These are phyloP conservation scores for Diaporthe caulivora DNA, from an alignment of 2,329 filamentous ascomycete species.

Conservation along the genomic window DNA sequence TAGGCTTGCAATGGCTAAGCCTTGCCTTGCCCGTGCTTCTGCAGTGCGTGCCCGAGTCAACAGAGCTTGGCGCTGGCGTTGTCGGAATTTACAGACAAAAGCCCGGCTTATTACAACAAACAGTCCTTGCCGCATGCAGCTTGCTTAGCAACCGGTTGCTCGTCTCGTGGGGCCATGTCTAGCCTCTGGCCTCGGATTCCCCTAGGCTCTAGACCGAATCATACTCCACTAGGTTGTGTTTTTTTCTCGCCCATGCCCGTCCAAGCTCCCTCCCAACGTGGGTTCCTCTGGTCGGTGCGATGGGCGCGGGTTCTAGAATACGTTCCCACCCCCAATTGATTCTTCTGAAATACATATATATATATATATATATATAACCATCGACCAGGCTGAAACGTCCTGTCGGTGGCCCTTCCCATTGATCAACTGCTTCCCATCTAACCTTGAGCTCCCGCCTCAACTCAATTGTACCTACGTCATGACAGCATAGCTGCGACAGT, in stretches of 20 bases:
- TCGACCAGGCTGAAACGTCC: neutral
- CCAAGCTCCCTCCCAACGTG: slow-evolving; percentile 15
- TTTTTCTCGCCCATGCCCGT: slow-evolving; percentile 17
- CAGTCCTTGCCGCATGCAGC: neutral
- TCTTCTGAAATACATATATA: neutral
- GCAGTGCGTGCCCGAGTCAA: slow-evolving; percentile 14
- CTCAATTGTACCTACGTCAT: slow-evolving; percentile 8
- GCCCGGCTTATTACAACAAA: slow-evolving; percentile 13
- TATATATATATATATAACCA: slow-evolving; percentile 6
- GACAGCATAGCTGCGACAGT: neutral
- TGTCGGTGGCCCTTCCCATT: slow-evolving; percentile 11
- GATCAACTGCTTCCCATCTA: slow-evolving; percentile 22
- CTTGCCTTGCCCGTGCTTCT: neutral
- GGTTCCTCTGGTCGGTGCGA: neutral
- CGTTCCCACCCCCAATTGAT: slow-evolving; percentile 20
- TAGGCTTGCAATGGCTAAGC: neutral
- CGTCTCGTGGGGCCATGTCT: neutral
- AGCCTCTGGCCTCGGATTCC: slow-evolving; percentile 17
- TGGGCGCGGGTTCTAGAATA: slow-evolving; percentile 7
- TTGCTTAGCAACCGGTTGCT: slow-evolving; percentile 17
- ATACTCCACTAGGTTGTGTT: slow-evolving; percentile 14
- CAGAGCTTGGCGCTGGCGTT: slow-evolving; percentile 16
- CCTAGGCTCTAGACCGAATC: slow-evolving; percentile 21
- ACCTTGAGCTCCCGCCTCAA: neutral
- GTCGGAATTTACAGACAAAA: slow-evolving; percentile 15